Evolutionary conservation across 1,139 yeast genomes (phyloP), one percentile per base, ranked within the genome.

Genomic region (Hyphopichia burtonii): DNA sequence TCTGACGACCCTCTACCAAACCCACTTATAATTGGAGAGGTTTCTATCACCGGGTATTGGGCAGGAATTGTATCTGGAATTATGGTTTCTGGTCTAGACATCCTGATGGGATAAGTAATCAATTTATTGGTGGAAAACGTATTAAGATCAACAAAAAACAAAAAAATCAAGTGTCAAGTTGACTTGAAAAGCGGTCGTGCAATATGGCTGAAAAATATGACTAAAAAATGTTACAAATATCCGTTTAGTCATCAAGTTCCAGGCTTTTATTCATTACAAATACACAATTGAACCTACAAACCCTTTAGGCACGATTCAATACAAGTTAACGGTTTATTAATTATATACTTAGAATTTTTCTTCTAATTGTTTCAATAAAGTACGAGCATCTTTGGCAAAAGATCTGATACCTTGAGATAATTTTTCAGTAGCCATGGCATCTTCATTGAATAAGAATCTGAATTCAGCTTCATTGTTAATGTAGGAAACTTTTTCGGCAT

Each of bases 401-500:
- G 83, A 82, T 80, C 98, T 87, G 75, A 93, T 93, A 82, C 99
- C 99, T 66, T 93, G 96, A 55, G 96, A 72, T 65, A 94, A 84
- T 80, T 93, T 94, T 78, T 93, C 98, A 56, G 97, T 89, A 61
- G 97, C 94, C 99, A 93, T 93, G 54, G 95, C 94, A 68, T 93
- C 98, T 70, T 93, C 96, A 76, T 93, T 93, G 58, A 93, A 76
- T 46, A 76, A 79, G 76, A 83, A 87, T 81, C 97, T 86, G 93
- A 93, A 93, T 51, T 78, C 71, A 47, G 96, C 71, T 76, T 93
- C 98, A 67, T 90, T 84, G 61, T 89, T 82, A 53, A 93, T 76
- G 74, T 69, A 93, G 31, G 91, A 68, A 47, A 86, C 91, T 80
- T 89, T 89, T 62, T 80, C 83, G 46, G 75, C 66, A 52, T 78